Conservation (phyloP, 2,329 filamentous ascomycete genomes). For the Trichoderma sp. region DNA sequence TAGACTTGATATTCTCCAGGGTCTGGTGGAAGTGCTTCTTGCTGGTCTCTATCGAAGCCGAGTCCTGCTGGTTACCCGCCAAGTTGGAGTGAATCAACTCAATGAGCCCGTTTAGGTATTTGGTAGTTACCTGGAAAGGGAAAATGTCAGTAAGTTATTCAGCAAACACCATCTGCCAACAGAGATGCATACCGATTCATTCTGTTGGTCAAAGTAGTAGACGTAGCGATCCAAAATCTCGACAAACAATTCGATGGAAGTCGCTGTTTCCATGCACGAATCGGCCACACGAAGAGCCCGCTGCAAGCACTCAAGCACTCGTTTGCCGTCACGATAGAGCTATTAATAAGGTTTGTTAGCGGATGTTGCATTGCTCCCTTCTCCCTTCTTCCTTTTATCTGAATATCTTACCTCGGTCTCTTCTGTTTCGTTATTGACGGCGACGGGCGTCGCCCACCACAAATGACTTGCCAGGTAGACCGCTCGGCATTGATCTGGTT, state of each 20-base stretch:
- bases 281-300: constrained; percentile 93
- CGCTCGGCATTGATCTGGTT: constrained; percentile 95
- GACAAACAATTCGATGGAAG: constrained; percentile 96
- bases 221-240: constrained; percentile 98
- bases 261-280: constrained; percentile 97
- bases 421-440: constrained; percentile 74
- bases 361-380: constrained; percentile 21
- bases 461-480: constrained; percentile 95
- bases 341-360: constrained; percentile 36
- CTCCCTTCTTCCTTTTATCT: not conserved
- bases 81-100: constrained; percentile 98
- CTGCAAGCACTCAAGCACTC: constrained; percentile 93
- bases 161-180: not conserved
- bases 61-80: constrained; percentile 77
- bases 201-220: constrained; percentile 99
- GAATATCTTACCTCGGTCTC: constrained; percentile 62
- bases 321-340: constrained; percentile 96
- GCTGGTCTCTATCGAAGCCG: constrained; percentile 79
- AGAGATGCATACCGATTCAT: constrained; percentile 70
- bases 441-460: constrained; percentile 93
- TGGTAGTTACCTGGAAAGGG: constrained; percentile 69
- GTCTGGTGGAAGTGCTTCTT: constrained; percentile 93
- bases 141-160: constrained; percentile 21
- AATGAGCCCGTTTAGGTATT: constrained; percentile 96
- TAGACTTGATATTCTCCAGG: constrained; percentile 84